Conservation (phyloP, 2,329 filamentous ascomycete genomes). For the Hymenoscyphus albidus region DNA sequence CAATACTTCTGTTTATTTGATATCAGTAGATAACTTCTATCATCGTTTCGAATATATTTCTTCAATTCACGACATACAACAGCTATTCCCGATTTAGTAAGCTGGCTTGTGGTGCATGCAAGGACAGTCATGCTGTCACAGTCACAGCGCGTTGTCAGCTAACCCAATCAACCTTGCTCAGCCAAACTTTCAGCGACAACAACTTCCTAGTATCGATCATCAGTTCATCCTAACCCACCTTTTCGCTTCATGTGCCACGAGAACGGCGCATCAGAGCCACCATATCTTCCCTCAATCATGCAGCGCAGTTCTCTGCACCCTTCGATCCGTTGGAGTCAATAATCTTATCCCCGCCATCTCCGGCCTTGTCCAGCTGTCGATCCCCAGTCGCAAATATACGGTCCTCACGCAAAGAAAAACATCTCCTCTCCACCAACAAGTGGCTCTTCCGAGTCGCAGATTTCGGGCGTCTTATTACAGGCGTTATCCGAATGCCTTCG, state of each 20-base stretch:
- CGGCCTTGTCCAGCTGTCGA: slow-evolving; percentile 17
- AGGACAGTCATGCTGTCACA: neutral
- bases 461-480: slow-evolving; percentile 50
- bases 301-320: slow-evolving; percentile 55
- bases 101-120: neutral
- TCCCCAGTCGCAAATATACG: slow-evolving; percentile 32
- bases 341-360: slow-evolving; percentile 37
- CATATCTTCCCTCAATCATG: slow-evolving; percentile 45
- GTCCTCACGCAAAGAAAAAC: slow-evolving; percentile 48
- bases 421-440: slow-evolving; percentile 43
- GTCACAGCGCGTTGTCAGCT: neutral
- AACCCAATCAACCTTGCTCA: neutral
- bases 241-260: slow-evolving; percentile 27
- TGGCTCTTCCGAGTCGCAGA: slow-evolving; percentile 48
- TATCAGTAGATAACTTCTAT: too few species aligned
- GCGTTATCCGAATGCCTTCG: slow-evolving; percentile 51
- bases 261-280: slow-evolving; percentile 30
- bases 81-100: neutral
- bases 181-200: neutral
- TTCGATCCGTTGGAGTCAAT: slow-evolving; percentile 54
- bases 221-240: slow-evolving; percentile 2
- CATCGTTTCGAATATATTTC: neutral
- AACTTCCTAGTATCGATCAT: neutral
- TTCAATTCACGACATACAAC: neutral
- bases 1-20: too few species aligned